A percentile compares a stretch with the other conserved stretches of the same genome.
Conservation (phyloP, 352 stramenopile genomes). For the Globisporangium uncinulatum region DNA sequence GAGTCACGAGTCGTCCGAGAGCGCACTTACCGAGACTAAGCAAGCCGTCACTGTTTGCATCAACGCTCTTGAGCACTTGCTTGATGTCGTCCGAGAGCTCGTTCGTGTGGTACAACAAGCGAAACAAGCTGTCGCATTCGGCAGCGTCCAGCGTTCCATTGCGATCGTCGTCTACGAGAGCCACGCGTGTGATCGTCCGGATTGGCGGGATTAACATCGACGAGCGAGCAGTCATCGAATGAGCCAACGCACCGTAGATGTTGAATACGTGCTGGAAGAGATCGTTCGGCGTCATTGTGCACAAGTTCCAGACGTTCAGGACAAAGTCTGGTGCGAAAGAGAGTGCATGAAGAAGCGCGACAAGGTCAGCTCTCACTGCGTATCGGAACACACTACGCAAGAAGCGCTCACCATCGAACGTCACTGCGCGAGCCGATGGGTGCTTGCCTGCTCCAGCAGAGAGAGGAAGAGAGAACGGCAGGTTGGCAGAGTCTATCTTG, state of each 20-base stretch:
- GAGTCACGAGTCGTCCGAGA: background rate
- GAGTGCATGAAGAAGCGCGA: background rate
- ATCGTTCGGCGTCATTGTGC: slow-evolving; percentile 36
- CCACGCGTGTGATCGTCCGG: background rate
- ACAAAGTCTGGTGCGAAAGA: slow-evolving; percentile 32
- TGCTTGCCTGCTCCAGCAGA: slow-evolving; percentile 26
- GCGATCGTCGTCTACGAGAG: slow-evolving; percentile 32
- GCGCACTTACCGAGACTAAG: slow-evolving; percentile 20
- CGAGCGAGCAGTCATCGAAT: too few species aligned
- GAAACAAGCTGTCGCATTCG: slow-evolving; percentile 49
- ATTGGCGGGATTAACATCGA: background rate
- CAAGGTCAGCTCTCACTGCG: background rate
- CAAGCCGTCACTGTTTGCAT: slow-evolving; percentile 22
- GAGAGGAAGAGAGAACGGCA: background rate
- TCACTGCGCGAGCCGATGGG: slow-evolving; percentile 22
- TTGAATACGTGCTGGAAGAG: slow-evolving; percentile 35
- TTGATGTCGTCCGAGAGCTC: slow-evolving; percentile 29
- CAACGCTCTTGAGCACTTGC: slow-evolving; percentile 26
- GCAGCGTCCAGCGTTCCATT: slow-evolving; percentile 34
- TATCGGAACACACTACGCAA: background rate
- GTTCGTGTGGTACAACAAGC: slow-evolving; percentile 40
- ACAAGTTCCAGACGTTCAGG: slow-evolving; percentile 57
- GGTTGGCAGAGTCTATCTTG: background rate
- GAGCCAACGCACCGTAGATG: slow-evolving; percentile 29
- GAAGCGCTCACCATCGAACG: slow-evolving; percentile 28